phyloP scores from a whole-genome alignment of 2,329 filamentous ascomycete species.

The Alternaria ventricosa region DNA sequence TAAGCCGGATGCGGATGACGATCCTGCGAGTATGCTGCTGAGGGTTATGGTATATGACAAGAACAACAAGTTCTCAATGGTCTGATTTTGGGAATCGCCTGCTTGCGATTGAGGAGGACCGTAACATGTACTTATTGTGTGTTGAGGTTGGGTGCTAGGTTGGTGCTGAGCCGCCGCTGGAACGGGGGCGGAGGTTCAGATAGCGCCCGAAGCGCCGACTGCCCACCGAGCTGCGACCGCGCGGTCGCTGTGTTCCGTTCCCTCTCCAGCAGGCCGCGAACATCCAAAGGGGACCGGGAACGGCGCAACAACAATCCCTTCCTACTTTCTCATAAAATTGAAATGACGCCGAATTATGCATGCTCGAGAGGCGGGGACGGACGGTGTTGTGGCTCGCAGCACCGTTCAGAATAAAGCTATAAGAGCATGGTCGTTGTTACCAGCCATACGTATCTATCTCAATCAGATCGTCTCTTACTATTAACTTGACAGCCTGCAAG shows the following conservation, averaged over 20 bases:
- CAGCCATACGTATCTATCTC: neutral
- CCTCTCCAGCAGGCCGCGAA: neutral
- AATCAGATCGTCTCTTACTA: neutral
- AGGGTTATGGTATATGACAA: neutral
- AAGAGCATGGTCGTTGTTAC: neutral
- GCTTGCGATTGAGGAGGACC: neutral
- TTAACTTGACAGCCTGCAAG: no score
- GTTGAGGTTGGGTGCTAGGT: neutral
- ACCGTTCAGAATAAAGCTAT: neutral
- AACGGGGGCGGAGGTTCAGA: neutral
- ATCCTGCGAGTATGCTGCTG: neutral
- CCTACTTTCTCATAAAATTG: neutral
- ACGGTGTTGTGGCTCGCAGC: neutral
- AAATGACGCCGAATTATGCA: neutral
- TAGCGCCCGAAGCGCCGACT: neutral
- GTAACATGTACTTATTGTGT: neutral
- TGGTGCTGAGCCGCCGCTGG: neutral
- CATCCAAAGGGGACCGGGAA: neutral
- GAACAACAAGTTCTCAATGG: neutral
- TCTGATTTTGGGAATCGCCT: neutral
- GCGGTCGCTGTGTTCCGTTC: neutral
- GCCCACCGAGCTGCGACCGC: neutral
- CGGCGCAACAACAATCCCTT: neutral
- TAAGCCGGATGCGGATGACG: neutral
- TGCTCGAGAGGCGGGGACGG: neutral